These are phyloP conservation scores for Ulota crispa DNA, from an alignment of 225 moss, liverwort and hornwort genomes.

Conservation along the genomic window DNA sequence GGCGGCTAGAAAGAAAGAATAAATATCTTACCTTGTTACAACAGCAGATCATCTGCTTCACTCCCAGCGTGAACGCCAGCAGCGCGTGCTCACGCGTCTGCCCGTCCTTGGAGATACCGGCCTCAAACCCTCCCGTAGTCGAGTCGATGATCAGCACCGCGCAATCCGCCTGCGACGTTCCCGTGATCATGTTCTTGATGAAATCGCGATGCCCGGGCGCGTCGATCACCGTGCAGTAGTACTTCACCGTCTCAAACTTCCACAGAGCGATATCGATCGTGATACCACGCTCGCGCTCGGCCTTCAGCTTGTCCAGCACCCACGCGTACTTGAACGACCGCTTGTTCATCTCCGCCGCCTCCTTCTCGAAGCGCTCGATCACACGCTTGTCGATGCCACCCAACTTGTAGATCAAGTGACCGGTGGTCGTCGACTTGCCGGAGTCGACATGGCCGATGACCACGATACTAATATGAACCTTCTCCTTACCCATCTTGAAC, in stretches of 20 bases:
- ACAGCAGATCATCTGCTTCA: slow-evolving; percentile 87
- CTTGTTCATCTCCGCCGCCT: slow-evolving; percentile 74
- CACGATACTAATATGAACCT: slow-evolving; percentile 65
- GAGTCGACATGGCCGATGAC: slow-evolving; percentile 74
- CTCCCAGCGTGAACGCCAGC: slow-evolving; percentile 76
- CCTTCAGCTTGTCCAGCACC: slow-evolving; percentile 74
- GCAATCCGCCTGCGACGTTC: slow-evolving; percentile 71
- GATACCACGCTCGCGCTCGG: slow-evolving; percentile 69
- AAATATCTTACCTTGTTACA: slow-evolving; percentile 56
- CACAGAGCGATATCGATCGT: slow-evolving; percentile 67
- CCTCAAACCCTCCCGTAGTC: slow-evolving; percentile 70
- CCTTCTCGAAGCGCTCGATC: slow-evolving; percentile 74
- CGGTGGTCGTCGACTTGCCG: slow-evolving; percentile 68
- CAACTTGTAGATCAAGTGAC: slow-evolving; percentile 70
- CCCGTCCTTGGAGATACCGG: slow-evolving; percentile 68
- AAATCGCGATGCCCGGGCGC: slow-evolving; percentile 67
- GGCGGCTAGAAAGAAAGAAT: too few relatives aligned
- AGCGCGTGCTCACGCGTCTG: slow-evolving; percentile 82
- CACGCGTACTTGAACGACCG: slow-evolving; percentile 76
- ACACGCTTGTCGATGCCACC: slow-evolving; percentile 73
- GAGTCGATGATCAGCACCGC: slow-evolving; percentile 68
- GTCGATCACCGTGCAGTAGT: slow-evolving; percentile 70
- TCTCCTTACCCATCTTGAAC: slow-evolving; percentile 60
- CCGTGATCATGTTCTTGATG: slow-evolving; percentile 81
- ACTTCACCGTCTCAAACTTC: slow-evolving; percentile 65